Conservation (phyloP, 2,329 filamentous ascomycete genomes). For the Pseudogymnoascus sp. region DNA sequence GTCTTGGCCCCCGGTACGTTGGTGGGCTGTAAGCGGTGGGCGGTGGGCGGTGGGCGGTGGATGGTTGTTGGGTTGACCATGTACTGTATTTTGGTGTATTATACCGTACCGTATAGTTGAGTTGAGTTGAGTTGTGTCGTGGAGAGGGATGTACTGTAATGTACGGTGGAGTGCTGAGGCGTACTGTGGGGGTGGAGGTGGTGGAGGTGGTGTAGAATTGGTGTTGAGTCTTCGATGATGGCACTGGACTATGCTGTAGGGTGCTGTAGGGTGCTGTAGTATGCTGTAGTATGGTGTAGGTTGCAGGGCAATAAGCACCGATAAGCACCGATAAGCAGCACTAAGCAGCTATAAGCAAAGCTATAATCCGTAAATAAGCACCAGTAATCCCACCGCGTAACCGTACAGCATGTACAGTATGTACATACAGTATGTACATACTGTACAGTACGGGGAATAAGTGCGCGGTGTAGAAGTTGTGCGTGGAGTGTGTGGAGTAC, state of each 20-base stretch:
- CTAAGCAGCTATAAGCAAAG: background rate
- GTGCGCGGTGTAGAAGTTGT: background rate
- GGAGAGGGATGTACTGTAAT: background rate
- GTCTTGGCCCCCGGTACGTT: background rate
- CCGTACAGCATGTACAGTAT: background rate
- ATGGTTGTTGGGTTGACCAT: background rate
- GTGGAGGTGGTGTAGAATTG: background rate
- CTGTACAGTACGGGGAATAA: background rate
- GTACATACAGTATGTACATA: background rate
- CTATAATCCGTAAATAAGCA: background rate
- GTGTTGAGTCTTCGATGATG: background rate
- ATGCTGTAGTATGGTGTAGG: background rate
- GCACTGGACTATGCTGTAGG: background rate
- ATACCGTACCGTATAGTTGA: background rate
- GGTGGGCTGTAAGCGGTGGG: background rate
- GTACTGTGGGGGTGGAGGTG: background rate
- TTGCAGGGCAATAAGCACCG: background rate
- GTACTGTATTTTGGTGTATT: too few relatives aligned
- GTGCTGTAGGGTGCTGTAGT: background rate
- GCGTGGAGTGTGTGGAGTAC: background rate
- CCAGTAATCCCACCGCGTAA: background rate
- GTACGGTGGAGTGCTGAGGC: background rate
- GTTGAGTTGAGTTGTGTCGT: background rate
- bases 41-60: background rate
- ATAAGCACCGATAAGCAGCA: background rate